Percentiles rank a stretch among this genome's conserved stretches.
phyloP scores from a whole-genome alignment of 805 yeast genomes.

The Vanderwaltozyma yarrowii region DNA sequence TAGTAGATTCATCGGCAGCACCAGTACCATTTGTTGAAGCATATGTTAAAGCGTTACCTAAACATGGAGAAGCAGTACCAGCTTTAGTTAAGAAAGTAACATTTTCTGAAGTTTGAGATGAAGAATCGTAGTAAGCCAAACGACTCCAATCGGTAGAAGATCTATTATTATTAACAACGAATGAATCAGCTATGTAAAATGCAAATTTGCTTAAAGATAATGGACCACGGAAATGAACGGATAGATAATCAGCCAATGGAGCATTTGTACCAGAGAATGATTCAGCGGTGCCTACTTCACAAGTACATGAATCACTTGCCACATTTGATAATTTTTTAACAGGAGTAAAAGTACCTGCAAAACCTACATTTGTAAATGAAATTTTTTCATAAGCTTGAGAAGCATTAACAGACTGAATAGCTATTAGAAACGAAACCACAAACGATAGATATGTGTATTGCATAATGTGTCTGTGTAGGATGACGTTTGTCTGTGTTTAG shows the following conservation, averaged over 20 bases:
- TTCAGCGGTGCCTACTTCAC: constrained; percentile 20
- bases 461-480: no score
- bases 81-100: constrained; percentile 59
- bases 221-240: constrained; percentile 77
- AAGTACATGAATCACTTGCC: constrained; percentile 17
- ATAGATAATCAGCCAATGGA: constrained; percentile 54
- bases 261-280: constrained; percentile 47
- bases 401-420: constrained; percentile 1
- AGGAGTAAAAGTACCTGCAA: constrained; percentile 23
- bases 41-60: constrained; percentile 59
- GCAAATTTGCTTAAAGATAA: constrained; percentile 49
- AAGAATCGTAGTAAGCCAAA: constrained; percentile 44
- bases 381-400: constrained; percentile 14
- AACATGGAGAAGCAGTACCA: constrained; percentile 50
- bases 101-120: constrained; percentile 41
- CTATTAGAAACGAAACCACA: background rate
- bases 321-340: constrained; percentile 21
- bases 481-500: no score
- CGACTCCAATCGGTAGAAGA: constrained; percentile 46
- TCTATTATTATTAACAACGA: constrained; percentile 18
- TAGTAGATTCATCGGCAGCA: constrained; percentile 36
- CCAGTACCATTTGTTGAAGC: constrained; percentile 48
- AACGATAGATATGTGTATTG: background rate
- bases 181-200: constrained; percentile 41
- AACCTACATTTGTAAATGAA: constrained; percentile 26